Evolutionary conservation across 768 basidiomycete genomes (phyloP).

Genomic region (Paxillus involutus): DNA sequence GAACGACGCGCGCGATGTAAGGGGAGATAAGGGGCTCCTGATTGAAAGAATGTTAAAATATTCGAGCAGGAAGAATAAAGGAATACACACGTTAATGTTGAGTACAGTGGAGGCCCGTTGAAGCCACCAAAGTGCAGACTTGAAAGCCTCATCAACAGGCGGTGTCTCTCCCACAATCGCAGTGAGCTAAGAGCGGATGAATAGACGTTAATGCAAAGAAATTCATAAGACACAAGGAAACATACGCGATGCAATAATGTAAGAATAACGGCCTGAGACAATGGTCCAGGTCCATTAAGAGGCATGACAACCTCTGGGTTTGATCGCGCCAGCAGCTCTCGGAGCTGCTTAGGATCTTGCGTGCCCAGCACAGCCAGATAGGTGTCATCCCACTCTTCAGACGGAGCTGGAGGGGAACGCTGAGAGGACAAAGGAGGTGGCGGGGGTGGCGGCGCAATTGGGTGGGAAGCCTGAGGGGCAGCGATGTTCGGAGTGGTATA

Average conservation of each 20-base stretch:
- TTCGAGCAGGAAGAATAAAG: neutral
- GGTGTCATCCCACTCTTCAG: constrained; percentile 83
- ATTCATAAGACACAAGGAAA: constrained; percentile 8
- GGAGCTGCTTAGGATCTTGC: constrained; percentile 72
- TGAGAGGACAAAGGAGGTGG: constrained; percentile 39
- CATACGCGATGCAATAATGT: constrained; percentile 81
- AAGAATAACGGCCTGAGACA: constrained; percentile 83
- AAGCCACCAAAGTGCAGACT: constrained; percentile 84
- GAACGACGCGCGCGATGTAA: constrained; percentile 78
- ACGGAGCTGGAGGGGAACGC: constrained; percentile 52
- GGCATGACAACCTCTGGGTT: constrained; percentile 84
- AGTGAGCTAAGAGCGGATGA: constrained; percentile 52
- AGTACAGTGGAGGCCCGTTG: constrained; percentile 71
- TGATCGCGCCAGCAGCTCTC: constrained; percentile 69
- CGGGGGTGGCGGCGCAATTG: constrained; percentile 63
- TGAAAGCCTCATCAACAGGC: constrained; percentile 79
- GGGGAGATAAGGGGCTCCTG: constrained; percentile 82
- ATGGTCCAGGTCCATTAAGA: constrained; percentile 60
- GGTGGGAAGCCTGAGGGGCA: constrained; percentile 82
- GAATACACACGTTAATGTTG: constrained; percentile 61
- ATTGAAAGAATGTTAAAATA: neutral
- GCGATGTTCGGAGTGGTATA: constrained; percentile 60
- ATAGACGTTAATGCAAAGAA: constrained; percentile 1
- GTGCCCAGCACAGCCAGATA: constrained; percentile 76
- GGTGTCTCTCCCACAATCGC: constrained; percentile 72